Base-by-base conservation (phyloP, 2,329 filamentous ascomycete genomes). In the Pseudomassariella vexata region DNA sequence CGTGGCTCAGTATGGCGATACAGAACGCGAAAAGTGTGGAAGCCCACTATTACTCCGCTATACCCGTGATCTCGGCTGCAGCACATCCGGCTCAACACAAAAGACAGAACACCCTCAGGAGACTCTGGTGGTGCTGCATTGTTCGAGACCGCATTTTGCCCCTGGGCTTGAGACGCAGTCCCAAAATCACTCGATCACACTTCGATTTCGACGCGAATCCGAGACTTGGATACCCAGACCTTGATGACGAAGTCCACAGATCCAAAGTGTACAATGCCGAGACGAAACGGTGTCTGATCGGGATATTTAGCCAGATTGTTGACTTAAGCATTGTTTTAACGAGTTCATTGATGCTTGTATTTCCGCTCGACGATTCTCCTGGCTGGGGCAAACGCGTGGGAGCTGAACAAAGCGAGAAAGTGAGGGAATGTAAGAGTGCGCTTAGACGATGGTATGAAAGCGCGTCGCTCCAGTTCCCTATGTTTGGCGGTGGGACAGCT, bases 121-220 rank as follows among this genome's bases (percentile, higher is more conserved):
- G 68, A 2, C 48, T 75, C 6, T 73, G 69, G 69, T 74, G 70
- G 69, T 69, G 66, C 36, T 71, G 69, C 36, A 55, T 74, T 24
- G 55, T 73, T 5, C 64, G 70, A 9, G 70, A 73, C 44, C 60
- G 68, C 23, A 65, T 68, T 12, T 41, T 74, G 17, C 59, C 62
- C 4, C 54, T 75, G 7, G 63, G 68, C 4, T 58, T 73, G 38
- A 60, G 69, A n/a, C 59, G 68, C 9, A 60, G 60, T 24, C 57
- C 69, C n/a, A 68, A 72, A 37, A 62, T 73, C 34, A 65, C 66
- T 0, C 58, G 62, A 3, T 53, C 53, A 0, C 61, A 67, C 36
- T 68, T 71, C 37, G 59, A 69, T 37, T 57, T 66, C 26, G 57
- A 60, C 23, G 40, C 52, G 0, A 58, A 53, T 34, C 46, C 42